These are phyloP conservation scores for Fusarium veterinarium DNA, from an alignment of 2,329 filamentous ascomycete genomes.

Conservation along the genomic window DNA sequence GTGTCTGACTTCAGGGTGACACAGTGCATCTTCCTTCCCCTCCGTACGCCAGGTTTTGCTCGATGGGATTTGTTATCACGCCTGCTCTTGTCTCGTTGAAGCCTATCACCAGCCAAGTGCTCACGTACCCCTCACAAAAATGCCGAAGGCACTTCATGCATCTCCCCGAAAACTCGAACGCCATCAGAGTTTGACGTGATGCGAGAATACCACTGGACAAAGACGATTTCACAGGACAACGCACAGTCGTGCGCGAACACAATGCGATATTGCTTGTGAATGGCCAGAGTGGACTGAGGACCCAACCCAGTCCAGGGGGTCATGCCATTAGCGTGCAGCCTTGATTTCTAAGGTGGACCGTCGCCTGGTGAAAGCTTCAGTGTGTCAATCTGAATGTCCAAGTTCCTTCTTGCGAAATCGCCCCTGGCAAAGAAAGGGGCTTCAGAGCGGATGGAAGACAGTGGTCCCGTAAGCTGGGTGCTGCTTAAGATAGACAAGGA, in stretches of 20 bases:
- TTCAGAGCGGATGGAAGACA: constrained; percentile 5
- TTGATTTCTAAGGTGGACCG: constrained; percentile 22
- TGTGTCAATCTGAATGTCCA: constrained; percentile 12
- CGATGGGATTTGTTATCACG: constrained; percentile 4
- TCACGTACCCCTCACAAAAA: constrained; percentile 1
- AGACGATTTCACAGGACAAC: background rate
- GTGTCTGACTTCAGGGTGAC: constrained; percentile 16
- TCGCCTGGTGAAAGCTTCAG: constrained; percentile 16
- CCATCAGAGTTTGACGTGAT: constrained; percentile 12
- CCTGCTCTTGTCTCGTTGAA: constrained; percentile 6
- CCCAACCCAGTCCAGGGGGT: constrained; percentile 31
- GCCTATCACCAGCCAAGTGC: constrained; percentile 8
- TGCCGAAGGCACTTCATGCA: constrained; percentile 18
- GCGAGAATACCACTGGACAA: background rate
- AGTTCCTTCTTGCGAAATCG: constrained; percentile 17
- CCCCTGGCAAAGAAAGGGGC: constrained; percentile 17
- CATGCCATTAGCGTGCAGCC: constrained; percentile 32
- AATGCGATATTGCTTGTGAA: constrained; percentile 29
- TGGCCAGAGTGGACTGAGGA: constrained; percentile 29
- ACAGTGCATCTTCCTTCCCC: constrained; percentile 34
- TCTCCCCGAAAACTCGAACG: constrained; percentile 20
- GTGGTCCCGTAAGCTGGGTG: background rate
- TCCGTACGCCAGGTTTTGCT: background rate
- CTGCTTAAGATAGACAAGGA: constrained; percentile 9
- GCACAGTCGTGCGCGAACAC: constrained; percentile 20